A percentile compares a stretch with the other conserved stretches of the same genome.
Evolutionary conservation across 2,329 filamentous ascomycete genomes (phyloP).

Genomic region (Biscogniauxia marginata): DNA sequence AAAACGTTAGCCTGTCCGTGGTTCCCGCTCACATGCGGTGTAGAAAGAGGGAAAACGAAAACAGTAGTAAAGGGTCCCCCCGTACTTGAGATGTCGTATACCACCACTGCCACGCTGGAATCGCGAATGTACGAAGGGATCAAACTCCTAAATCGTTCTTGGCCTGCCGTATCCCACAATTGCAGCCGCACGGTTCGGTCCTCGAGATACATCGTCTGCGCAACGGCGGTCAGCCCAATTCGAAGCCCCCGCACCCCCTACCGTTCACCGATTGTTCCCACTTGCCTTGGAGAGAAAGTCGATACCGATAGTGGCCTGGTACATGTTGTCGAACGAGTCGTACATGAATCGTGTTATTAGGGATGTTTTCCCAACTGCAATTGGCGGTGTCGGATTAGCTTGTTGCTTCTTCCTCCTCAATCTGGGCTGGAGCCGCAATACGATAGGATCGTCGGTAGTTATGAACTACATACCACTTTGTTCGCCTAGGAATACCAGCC

Average conservation of each 20-base stretch:
- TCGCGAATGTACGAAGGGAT: slow-evolving; percentile 99
- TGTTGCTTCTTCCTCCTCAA: background rate
- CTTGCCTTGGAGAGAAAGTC: slow-evolving; percentile 96
- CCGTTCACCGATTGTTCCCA: background rate
- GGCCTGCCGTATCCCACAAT: slow-evolving; percentile 96
- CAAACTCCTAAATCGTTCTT: slow-evolving; percentile 93
- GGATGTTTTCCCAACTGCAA: slow-evolving; percentile 92
- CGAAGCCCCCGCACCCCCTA: background rate
- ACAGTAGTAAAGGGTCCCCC: background rate
- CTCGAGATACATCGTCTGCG: slow-evolving; percentile 97
- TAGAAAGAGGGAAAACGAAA: background rate
- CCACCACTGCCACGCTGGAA: slow-evolving; percentile 94
- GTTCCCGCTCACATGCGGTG: slow-evolving; percentile 1
- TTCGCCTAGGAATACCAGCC: slow-evolving; percentile 95
- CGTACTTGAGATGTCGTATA: slow-evolving; percentile 94
- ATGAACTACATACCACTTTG: slow-evolving; percentile 77
- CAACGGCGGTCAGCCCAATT: slow-evolving; percentile 8
- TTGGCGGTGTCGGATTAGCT: slow-evolving; percentile 3
- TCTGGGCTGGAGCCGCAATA: too few species aligned
- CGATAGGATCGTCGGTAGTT: background rate
- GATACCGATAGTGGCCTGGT: slow-evolving; percentile 98
- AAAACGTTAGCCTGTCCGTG: slow-evolving; percentile 15
- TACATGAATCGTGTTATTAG: slow-evolving; percentile 99
- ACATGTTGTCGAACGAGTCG: slow-evolving; percentile 99
- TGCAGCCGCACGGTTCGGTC: slow-evolving; percentile 96